Base-by-base conservation (phyloP, 495 filamentous ascomycete species). In the Aspergillus haitiensis region DNA sequence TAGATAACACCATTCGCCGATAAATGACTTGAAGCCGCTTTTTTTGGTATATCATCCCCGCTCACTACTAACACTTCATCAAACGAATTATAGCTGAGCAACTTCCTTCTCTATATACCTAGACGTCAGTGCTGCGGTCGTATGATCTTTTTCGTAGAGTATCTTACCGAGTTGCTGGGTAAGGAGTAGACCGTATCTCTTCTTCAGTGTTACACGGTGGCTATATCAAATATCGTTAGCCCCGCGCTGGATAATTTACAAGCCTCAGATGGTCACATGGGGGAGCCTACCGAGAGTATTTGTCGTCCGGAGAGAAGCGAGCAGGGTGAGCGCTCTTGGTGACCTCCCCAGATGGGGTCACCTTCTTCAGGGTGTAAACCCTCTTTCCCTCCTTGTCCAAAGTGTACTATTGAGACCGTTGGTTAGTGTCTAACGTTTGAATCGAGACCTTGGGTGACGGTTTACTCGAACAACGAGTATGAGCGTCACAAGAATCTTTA, bases 271-370 rank as follows among this genome's bases (percentile, higher is more conserved):
- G 11, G 47, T n/a, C n/a, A 39, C 3, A 9, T 33, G 11, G 47
- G 21, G 37, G 27, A 44, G 64, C 82, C 56, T 74, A 89, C 86
- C 85, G 86, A 64, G 93, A 97, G 79, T 93, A 96, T 79, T 94
- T 95, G 81, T 98, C 94, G 78, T 98, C 94, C 59, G 94, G 94
- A 37, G 91, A 94, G 81, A 97, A 98, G 60, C 95, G 82, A 47
- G 95, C 95, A 18, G 95, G 94, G 82, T 98, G 94, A 40, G 94
- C 94, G 47, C 88, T 92, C 80, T 93, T 95, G 67, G 95, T 95
- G 69, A 97, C 88, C 66, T 91, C 83, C 64, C 88, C 87, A 57
- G 83, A 72, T 15, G 58, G 46, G 21, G 85, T 75, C 63, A 73
- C 69, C 72, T 78, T 78, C 75, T 78, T 76, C 60, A 78, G 62